phyloP scores from a whole-genome alignment of 2,329 filamentous ascomycete genomes.

The Sclerotinia nivalis region DNA sequence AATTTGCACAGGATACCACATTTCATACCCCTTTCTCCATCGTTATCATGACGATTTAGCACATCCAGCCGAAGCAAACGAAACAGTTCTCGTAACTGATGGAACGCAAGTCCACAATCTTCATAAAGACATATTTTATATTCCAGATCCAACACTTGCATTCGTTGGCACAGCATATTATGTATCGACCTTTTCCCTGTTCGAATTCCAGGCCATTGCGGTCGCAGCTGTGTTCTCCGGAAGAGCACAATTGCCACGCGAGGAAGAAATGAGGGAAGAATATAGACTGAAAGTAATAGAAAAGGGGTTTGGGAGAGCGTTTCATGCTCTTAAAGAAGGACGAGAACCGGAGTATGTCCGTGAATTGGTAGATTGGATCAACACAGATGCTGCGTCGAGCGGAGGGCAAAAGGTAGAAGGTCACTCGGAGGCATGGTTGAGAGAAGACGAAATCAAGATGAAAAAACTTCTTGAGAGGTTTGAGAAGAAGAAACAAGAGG shows the following conservation, averaged over 20 bases:
- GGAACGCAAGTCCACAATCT: constrained; percentile 48
- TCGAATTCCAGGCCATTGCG: constrained; percentile 52
- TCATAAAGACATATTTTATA: constrained; percentile 55
- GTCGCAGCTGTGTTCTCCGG: constrained; percentile 48
- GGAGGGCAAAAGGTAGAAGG: constrained; percentile 10
- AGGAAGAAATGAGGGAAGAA: constrained; percentile 20
- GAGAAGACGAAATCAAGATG: constrained; percentile 5
- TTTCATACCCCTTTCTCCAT: constrained; percentile 63
- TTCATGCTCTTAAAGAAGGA: constrained; percentile 14
- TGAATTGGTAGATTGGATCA: constrained; percentile 21
- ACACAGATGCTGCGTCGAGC: constrained; percentile 11
- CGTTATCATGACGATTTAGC: constrained; percentile 47
- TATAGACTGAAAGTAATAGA: constrained; percentile 17
- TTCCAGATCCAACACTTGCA: constrained; percentile 48
- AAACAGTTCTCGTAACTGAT: constrained; percentile 57
- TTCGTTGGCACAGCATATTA: constrained; percentile 52
- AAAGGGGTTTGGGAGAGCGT: constrained; percentile 22
- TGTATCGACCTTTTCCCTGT: constrained; percentile 51
- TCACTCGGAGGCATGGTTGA: constrained; percentile 19
- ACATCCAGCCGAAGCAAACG: constrained; percentile 49
- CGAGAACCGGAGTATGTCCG: constrained; percentile 8
- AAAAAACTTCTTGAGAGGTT: constrained; percentile 15
- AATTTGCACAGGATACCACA: constrained; percentile 68
- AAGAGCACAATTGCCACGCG: constrained; percentile 42
- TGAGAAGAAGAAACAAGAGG: constrained; percentile 13